Percentiles rank a stretch among this genome's conserved stretches.
Evolutionary conservation across 495 filamentous ascomycete species (phyloP).

Genomic region (Penicillium bovifimosum): DNA sequence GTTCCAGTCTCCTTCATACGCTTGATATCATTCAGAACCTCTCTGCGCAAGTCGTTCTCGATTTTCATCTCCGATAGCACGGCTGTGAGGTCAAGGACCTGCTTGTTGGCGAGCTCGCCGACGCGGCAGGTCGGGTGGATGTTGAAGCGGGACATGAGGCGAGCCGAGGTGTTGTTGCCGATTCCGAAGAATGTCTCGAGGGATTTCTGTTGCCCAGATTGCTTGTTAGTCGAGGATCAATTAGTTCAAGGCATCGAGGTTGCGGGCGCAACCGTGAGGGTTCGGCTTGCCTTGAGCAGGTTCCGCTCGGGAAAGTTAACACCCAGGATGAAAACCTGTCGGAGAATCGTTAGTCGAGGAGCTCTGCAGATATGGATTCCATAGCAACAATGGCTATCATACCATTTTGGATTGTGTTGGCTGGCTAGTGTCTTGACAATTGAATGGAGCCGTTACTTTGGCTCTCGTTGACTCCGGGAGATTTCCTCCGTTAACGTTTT

Average conservation of each 20-base stretch:
- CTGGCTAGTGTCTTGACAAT: conserved; percentile 9
- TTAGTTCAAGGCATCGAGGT: conserved; percentile 1
- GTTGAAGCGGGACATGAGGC: conserved; percentile 77
- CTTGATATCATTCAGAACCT: conserved; percentile 76
- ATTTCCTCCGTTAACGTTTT: conserved; percentile 34
- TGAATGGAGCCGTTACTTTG: conserved; percentile 4
- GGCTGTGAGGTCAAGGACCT: conserved; percentile 70
- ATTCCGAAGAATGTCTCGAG: conserved; percentile 89
- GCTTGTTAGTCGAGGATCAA: conserved; percentile 11
- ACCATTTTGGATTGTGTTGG: conserved; percentile 31
- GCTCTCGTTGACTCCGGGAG: conserved; percentile 20
- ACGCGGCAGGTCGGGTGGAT: conserved; percentile 79
- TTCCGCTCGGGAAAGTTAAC: conserved; percentile 77
- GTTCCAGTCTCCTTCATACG: conserved; percentile 86
- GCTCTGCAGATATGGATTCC: background rate
- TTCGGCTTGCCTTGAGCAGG: conserved; percentile 65
- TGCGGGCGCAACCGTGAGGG: conserved; percentile 8
- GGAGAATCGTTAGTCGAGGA: background rate
- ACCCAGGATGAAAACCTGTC: conserved; percentile 75
- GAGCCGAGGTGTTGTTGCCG: conserved; percentile 61
- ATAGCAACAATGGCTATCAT: background rate
- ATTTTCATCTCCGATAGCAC: conserved; percentile 89
- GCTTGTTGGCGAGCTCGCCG: conserved; percentile 62
- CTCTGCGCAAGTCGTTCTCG: conserved; percentile 77
- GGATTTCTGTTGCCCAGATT: conserved; percentile 54